Evolutionary conservation across 768 basidiomycete species (phyloP).

Genomic region (Lactifluus pinguis): DNA sequence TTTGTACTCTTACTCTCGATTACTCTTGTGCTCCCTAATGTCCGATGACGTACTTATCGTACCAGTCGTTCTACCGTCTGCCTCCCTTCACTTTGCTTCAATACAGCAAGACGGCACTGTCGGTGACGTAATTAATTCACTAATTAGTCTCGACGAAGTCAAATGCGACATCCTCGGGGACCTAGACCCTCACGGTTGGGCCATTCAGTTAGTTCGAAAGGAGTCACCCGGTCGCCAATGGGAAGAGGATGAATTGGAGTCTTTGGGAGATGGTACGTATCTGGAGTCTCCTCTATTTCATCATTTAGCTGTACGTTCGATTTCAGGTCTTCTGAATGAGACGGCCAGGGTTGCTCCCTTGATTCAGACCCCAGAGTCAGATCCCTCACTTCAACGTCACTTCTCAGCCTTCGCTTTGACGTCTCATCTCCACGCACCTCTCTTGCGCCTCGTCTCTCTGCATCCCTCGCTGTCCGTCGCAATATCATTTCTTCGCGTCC

Average conservation of each 20-base stretch:
- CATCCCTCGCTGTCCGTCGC: slow-evolving; percentile 48
- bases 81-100: slow-evolving; percentile 54
- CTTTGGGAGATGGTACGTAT: slow-evolving; percentile 51
- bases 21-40: slow-evolving; percentile 26
- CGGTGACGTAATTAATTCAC: slow-evolving; percentile 48
- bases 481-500: slow-evolving; percentile 55
- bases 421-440: slow-evolving; percentile 55
- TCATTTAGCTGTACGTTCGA: slow-evolving; percentile 6
- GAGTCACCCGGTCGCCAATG: slow-evolving; percentile 54
- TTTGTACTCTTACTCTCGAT: neutral
- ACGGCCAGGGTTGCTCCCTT: slow-evolving; percentile 43
- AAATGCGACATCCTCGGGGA: slow-evolving; percentile 47
- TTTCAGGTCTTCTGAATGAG: slow-evolving; percentile 41
- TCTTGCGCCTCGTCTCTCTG: slow-evolving; percentile 62
- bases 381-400: slow-evolving; percentile 34
- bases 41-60: slow-evolving; percentile 40
- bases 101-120: slow-evolving; percentile 44
- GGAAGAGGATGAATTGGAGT: slow-evolving; percentile 63
- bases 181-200: slow-evolving; percentile 54
- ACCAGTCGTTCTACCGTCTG: slow-evolving; percentile 50
- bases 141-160: slow-evolving; percentile 41
- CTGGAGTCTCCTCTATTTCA: neutral
- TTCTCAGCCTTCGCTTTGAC: slow-evolving; percentile 68
- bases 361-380: slow-evolving; percentile 33
- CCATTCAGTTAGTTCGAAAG: slow-evolving; percentile 51